Evolutionary conservation across 2,329 filamentous ascomycete genomes (phyloP), one percentile per base, ranked within the genome.

Genomic region (Aaosphaeria pasadenensis): DNA sequence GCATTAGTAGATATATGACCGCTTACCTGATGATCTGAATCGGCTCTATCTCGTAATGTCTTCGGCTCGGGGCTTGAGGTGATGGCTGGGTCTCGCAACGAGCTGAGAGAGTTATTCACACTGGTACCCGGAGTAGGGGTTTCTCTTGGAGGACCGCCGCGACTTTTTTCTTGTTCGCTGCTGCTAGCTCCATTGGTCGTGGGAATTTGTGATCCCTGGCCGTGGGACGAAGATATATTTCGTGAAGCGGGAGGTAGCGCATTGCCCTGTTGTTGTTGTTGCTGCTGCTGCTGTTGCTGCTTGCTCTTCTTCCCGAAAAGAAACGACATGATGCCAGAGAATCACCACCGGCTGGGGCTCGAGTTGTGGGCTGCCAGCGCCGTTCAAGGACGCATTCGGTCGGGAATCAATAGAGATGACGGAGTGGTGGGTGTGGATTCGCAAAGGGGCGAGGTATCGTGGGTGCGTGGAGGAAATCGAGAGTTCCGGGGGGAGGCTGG

Each of bases 61-160:
- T 77, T 78, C 57, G 86, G 81, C 57, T 88, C 87, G 11, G 86
- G 63, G 57, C 85, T 88, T 39, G 74, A 78, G 46, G 79, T 78
- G 62, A 48, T 62, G 7, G 73, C 80, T 38, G 81, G 81, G 51
- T 84, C 83, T 44, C 59, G 62, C 38, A 91, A 71, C 2, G 88
- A 91, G 67, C 85, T 88, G 54, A 92, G 67, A 2, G 78, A 80
- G 58, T 77, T 78, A 62, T 80, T 83, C 49, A 78, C 77, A 65
- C 89, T 92, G 51, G 85, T 85, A n/a, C 85, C 88, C 5, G 89
- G 87, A 5, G 87, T 88, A 43, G 86, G 82, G 49, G 86, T 84
- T 58, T 82, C 74, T 4, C 69, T 58, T 33, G 53, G 52, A 42
- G 55, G 59, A 4, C 48, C 56, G 39, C 58, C 60, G 28, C 47